These are phyloP conservation scores for Pontederia crassipes DNA, from an alignment of 176 grass and related monocot genomes.

Conservation along the genomic window DNA sequence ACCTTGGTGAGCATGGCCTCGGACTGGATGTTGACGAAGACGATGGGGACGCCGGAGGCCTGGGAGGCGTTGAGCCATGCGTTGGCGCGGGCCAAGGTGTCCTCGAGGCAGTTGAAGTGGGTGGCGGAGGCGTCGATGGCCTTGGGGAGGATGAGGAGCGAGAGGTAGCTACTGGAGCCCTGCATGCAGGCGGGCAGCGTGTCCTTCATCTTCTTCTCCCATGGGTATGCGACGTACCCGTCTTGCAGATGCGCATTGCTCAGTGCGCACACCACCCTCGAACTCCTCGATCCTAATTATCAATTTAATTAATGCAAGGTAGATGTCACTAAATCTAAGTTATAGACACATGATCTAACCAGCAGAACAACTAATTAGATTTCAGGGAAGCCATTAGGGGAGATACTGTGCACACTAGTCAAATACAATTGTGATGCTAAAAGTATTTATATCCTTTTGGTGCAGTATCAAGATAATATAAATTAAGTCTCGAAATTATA, in stretches of 20 bases:
- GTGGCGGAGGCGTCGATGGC: conserved; percentile 36
- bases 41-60: conserved; percentile 47
- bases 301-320: not conserved
- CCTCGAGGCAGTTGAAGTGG: conserved; percentile 59
- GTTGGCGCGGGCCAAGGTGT: conserved; percentile 76
- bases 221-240: conserved; percentile 59
- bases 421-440: too few species aligned
- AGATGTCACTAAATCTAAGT: too few species aligned
- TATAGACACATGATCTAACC: too few species aligned
- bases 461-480: too few species aligned
- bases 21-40: conserved; percentile 61
- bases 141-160: conserved; percentile 69
- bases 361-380: too few species aligned
- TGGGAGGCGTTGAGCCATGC: conserved; percentile 67
- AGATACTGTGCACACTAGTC: too few species aligned
- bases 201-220: conserved; percentile 88
- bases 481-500: too few species aligned
- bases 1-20: conserved; percentile 90
- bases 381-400: too few species aligned
- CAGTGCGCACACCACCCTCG: conserved; percentile 41
- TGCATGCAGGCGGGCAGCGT: conserved; percentile 28
- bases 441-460: too few species aligned
- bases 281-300: conserved; percentile 39
- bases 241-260: conserved; percentile 39
- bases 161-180: conserved; percentile 48